Percentiles rank a stretch among this genome's conserved stretches.
Evolutionary conservation across 1,139 yeast genomes (phyloP).

Genomic region (Geotrichum aggregatum): DNA sequence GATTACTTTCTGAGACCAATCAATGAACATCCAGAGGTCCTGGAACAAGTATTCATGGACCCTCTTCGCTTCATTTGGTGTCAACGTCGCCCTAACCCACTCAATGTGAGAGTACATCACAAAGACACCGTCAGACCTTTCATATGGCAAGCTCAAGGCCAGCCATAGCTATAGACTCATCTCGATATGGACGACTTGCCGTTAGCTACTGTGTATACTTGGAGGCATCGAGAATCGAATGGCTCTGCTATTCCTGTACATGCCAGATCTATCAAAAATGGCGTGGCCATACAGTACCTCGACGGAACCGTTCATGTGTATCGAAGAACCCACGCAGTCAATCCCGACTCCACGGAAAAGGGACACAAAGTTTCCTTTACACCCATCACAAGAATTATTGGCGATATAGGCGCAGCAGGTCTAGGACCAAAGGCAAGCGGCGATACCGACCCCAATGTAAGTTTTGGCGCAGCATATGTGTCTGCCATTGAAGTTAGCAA

Average conservation of each 20-base stretch:
- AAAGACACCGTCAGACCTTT: too few species aligned
- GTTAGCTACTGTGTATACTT: constrained; percentile 14
- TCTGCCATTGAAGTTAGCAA: constrained; percentile 15
- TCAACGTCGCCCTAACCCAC: too few species aligned
- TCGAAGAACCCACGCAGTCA: neutral
- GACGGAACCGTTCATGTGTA: constrained; percentile 18
- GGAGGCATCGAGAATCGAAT: constrained; percentile 19
- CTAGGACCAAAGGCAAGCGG: neutral
- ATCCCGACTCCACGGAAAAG: neutral
- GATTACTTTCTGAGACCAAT: too few species aligned
- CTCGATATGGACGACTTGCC: constrained; percentile 8
- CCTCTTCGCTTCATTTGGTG: too few species aligned
- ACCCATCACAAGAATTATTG: constrained; percentile 8
- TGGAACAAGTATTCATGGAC: too few species aligned
- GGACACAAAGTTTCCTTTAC: neutral
- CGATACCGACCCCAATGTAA: constrained; percentile 9
- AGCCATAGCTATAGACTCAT: too few species aligned
- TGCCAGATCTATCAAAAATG: constrained; percentile 12
- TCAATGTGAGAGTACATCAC: too few species aligned
- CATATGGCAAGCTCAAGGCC: too few species aligned
- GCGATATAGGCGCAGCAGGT: neutral
- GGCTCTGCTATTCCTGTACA: constrained; percentile 16
- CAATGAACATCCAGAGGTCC: too few species aligned
- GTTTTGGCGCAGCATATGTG: constrained; percentile 8
- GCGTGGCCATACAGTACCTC: constrained; percentile 16